Base-by-base conservation (phyloP, 2,329 filamentous ascomycete species). In the Sodiomyces alkalinus region DNA sequence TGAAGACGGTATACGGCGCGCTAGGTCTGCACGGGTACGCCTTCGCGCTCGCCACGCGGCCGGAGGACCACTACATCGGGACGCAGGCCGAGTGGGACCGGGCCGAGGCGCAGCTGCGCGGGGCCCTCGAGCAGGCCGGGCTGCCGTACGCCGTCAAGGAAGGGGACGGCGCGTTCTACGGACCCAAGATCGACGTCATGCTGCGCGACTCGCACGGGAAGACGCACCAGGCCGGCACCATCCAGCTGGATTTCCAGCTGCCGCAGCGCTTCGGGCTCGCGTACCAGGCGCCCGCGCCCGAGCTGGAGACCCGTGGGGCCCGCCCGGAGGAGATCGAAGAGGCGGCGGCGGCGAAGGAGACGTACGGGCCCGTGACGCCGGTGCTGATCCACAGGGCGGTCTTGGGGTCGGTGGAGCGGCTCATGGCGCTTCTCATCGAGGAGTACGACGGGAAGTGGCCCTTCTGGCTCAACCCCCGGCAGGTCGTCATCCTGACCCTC, bases 101-200 rank as follows among this genome's bases (percentile, higher is more conserved):
- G n/a, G 57, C 57, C 1, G 56, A 60, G 39, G 42, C 44, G n/a
- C 45, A 51, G 7, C 34, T 60, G 29, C 49, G 45, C 32, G 45
- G 51, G 26, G 57, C 56, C 1, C 39, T 58, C 1, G 69, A 77
- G 31, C 71, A 80, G 40, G 85, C 81, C 10, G 76, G 74, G 7
- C 68, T 72, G 41, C 55, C 66, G 19, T 92, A 81, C 80, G 67
- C 64, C 3, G 40, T 87, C 32, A 87, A 85, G 37, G 67, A 77
- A 41, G 82, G 81, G 8, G 83, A 92, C 34, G 83, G 85, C 10
- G 83, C 83, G 4, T 92, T 92, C 45, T 92, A 92, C 44, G 83
- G 85, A 0, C 83, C 85, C 18, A 92, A 92, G 55, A 92, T 92
- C 38, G 83, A 92, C 45, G 80, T 92, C 24, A 72, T 92, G 21